Percentiles rank a stretch among this genome's conserved stretches.
Conservation (phyloP, 108 stramenopile species). For the Bacterosira constricta region DNA sequence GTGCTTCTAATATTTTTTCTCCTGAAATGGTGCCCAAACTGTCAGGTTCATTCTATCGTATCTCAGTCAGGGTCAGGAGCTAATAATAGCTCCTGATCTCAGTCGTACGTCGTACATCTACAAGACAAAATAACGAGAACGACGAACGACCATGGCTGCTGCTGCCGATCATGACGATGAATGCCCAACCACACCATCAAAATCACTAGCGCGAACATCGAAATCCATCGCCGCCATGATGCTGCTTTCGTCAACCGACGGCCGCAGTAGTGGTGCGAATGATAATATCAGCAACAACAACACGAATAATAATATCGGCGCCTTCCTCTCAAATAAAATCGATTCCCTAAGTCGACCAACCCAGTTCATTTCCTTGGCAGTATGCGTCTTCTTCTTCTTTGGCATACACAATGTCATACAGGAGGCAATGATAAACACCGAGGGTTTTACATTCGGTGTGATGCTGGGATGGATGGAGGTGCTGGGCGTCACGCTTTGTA, state of each 20-base stretch:
- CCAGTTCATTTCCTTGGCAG: constrained; percentile 37
- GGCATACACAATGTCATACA: constrained; percentile 90
- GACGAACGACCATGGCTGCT: too few relatives aligned
- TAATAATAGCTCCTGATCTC: too few relatives aligned
- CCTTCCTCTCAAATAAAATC: constrained; percentile 31
- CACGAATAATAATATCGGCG: constrained; percentile 23
- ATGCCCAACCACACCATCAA: constrained; percentile 23
- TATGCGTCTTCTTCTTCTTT: constrained; percentile 83
- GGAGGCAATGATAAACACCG: constrained; percentile 90
- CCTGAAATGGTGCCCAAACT: neutral
- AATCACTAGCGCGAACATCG: constrained; percentile 6
- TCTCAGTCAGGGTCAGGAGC: too few relatives aligned
- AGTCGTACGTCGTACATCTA: too few relatives aligned
- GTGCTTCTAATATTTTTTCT: too few relatives aligned
- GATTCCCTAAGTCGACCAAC: constrained; percentile 27
- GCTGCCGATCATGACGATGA: too few relatives aligned
- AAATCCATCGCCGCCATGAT: neutral
- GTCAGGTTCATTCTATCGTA: neutral
- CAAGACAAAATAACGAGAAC: neutral
- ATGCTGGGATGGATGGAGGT: constrained; percentile 97
- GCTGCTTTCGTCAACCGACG: neutral
- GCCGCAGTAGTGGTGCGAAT: neutral
- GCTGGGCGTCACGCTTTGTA: constrained; percentile 85
- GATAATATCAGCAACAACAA: neutral
- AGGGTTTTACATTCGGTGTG: constrained; percentile 84